Base-by-base conservation (phyloP, 371 early-diverging fungal species). In the Dentiscutata heterogama region DNA sequence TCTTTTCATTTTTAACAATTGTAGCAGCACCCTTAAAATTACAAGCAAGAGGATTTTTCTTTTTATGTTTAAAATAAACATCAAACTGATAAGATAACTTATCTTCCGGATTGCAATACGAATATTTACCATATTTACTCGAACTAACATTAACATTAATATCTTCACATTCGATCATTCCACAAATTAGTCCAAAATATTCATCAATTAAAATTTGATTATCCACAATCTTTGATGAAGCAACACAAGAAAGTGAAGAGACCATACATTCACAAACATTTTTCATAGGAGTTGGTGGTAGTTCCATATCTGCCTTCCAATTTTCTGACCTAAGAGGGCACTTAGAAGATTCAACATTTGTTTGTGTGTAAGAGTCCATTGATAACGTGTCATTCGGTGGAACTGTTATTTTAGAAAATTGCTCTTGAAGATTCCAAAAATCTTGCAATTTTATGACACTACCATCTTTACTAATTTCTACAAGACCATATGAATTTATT, bases 401-500 rank as follows among this genome's bases (percentile, higher is more conserved):
- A 42, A 42, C 8, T 2, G 39, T 39, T 39, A 39, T 39, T 39
- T 39, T 42, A 42, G 42, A 42, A 42, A 42, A 42, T 42, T 42
- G 42, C 42, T 42, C 5, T 42, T 42, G 42, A 42, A 42, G 42
- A 10, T 42, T 42, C 8, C 0, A 0, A 42, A 42, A 42, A 42
- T 42, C 42, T 10, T 42, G 42, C 7, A 42, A 42, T 42, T 42
- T 7, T 83, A 84, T 18, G 88, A 88, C 18, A 13, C 89, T 88
- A 42, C 86, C 85, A 84, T 88, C 90, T 31, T 83, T 79, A 22
- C 86, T 79, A 63, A 92, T 87, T 83, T 91, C 86, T 68, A 94
- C 95, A 11, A 96, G 83, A 2, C 95, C 95, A 84, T 95, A 96
- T 77, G 91, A 84, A 86, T 95, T 96, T 83, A 87, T 91, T 78